phyloP scores from a whole-genome alignment of 495 filamentous ascomycete genomes.

The Annulohypoxylon maeteangense region DNA sequence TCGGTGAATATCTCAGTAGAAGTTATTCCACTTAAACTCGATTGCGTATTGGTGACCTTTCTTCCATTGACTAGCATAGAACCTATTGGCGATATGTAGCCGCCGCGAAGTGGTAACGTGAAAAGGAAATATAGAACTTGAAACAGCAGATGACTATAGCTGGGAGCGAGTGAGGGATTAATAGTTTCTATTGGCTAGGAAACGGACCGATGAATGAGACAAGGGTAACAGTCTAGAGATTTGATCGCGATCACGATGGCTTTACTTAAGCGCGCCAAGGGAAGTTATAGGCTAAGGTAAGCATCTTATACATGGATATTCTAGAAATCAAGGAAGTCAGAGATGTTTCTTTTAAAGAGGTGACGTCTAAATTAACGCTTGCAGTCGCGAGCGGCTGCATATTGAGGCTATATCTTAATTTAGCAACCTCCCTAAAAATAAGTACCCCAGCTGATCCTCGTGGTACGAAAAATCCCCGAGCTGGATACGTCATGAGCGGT shows the following conservation, averaged over 20 bases:
- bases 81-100: neutral
- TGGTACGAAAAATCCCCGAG: constrained; percentile 29
- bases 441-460: constrained; percentile 27
- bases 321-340: constrained; percentile 9
- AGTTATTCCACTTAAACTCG: constrained; percentile 9
- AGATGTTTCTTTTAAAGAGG: constrained; percentile 23
- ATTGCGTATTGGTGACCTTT: neutral
- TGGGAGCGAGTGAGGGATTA: neutral
- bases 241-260: constrained; percentile 13
- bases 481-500: constrained; percentile 21
- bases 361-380: constrained; percentile 46
- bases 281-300: constrained; percentile 14
- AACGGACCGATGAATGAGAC: constrained; percentile 12
- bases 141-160: constrained; percentile 21
- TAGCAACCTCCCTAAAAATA: constrained; percentile 46
- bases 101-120: constrained; percentile 8
- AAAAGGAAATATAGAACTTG: constrained; percentile 17
- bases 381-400: constrained; percentile 41
- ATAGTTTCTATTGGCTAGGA: constrained; percentile 18
- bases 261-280: constrained; percentile 34
- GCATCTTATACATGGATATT: neutral
- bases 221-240: neutral
- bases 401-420: constrained; percentile 49
- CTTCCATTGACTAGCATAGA: constrained; percentile 5
- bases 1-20: neutral